Conservation (phyloP, 139 green algal species). For the Desmodesmus armatus region DNA sequence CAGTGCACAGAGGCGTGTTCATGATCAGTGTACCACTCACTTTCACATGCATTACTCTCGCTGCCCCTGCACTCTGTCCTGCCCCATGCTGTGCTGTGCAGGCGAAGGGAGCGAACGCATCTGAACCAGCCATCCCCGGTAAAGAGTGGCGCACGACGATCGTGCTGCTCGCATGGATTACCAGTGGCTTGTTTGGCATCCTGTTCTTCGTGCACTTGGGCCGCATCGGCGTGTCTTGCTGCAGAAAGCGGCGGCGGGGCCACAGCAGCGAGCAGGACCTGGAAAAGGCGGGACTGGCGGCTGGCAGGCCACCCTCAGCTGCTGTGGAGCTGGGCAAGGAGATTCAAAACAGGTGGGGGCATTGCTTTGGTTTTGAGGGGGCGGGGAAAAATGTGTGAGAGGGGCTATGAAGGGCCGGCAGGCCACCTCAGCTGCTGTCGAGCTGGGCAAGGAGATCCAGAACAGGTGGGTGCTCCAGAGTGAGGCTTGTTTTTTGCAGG, state of each 20-base stretch:
- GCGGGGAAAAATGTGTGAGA: no score
- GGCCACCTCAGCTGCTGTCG: slow-evolving; percentile 42
- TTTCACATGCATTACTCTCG: no score
- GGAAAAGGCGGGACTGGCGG: slow-evolving; percentile 18
- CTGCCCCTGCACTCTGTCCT: no score
- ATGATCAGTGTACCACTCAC: no score
- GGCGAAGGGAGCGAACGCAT: not conserved
- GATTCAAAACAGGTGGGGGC: slow-evolving; percentile 23
- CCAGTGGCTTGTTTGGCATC: slow-evolving; percentile 30
- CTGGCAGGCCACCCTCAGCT: slow-evolving; percentile 6
- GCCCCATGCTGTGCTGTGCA: no score
- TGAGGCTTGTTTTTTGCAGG: no score
- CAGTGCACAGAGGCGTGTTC: no score
- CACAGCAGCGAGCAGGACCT: not conserved
- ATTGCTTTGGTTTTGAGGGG: not conserved
- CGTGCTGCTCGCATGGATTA: slow-evolving; percentile 40
- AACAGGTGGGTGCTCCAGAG: no score
- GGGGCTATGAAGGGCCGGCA: no score
- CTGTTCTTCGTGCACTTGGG: slow-evolving; percentile 39
- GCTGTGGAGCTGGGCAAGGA: slow-evolving; percentile 48
- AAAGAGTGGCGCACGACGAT: slow-evolving; percentile 41
- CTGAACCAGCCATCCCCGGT: not conserved
- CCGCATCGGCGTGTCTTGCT: slow-evolving; percentile 31
- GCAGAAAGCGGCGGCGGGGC: slow-evolving; percentile 9
- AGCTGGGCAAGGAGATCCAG: slow-evolving; percentile 45